These are phyloP conservation scores for Neopestalotiopsis clavispora DNA, from an alignment of 2,329 filamentous ascomycete genomes.

Conservation along the genomic window DNA sequence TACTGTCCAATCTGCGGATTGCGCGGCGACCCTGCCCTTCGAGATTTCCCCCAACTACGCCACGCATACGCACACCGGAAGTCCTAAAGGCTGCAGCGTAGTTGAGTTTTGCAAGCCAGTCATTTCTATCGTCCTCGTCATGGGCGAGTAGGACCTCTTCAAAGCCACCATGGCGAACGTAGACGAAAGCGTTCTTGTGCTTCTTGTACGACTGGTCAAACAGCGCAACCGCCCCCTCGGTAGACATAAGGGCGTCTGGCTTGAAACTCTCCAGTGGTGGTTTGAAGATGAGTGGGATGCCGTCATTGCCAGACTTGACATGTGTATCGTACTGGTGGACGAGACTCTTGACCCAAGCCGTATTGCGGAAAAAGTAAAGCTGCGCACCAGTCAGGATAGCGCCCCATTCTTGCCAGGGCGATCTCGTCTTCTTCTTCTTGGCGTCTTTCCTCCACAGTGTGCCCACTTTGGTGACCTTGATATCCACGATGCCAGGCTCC, in stretches of 20 bases:
- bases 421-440: constrained; percentile 92
- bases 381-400: constrained; percentile 96
- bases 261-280: constrained; percentile 92
- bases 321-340: constrained; percentile 88
- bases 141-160: constrained; percentile 93
- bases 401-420: constrained; percentile 99
- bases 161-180: constrained; percentile 82
- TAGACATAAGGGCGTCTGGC: constrained; percentile 91
- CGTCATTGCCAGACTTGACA: constrained; percentile 76
- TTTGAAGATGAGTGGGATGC: constrained; percentile 83
- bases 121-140: constrained; percentile 89
- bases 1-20: constrained; percentile 72
- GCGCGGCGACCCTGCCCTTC: constrained; percentile 79
- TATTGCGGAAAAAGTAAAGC: constrained; percentile 94
- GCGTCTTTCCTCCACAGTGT: constrained; percentile 91
- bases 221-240: constrained; percentile 88
- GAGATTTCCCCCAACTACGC: constrained; percentile 82
- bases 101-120: constrained; percentile 95
- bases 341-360: constrained; percentile 87
- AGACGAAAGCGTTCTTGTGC: constrained; percentile 94
- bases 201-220: constrained; percentile 87
- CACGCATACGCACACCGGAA: constrained; percentile 87
- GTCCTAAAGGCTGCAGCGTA: constrained; percentile 95
- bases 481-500: constrained; percentile 92
- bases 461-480: constrained; percentile 96